Percentiles rank a stretch among this genome's conserved stretches.
These are phyloP conservation scores for Suaeda aralocaspica DNA, from an alignment of 148 eudicot genomes.

Conservation along the genomic window DNA sequence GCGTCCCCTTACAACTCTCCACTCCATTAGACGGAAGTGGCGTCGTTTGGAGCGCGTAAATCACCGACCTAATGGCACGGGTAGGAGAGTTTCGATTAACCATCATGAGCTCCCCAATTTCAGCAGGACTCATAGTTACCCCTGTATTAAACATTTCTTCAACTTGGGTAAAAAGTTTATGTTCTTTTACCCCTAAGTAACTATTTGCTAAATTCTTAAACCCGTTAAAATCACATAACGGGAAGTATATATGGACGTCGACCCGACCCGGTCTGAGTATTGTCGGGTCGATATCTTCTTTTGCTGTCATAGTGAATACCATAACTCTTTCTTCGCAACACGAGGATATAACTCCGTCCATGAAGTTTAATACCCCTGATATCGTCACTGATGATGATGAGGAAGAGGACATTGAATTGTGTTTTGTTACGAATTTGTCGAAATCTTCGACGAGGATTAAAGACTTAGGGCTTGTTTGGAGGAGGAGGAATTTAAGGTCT, in stretches of 20 bases:
- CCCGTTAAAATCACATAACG: constrained; percentile 62
- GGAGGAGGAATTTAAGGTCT: constrained; percentile 53
- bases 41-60: constrained; percentile 54
- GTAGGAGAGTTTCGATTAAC: constrained; percentile 75
- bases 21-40: neutral
- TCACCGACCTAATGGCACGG: constrained; percentile 77
- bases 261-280: constrained; percentile 80
- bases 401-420: neutral
- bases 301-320: constrained; percentile 76
- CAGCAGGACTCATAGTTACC: constrained; percentile 68
- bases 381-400: constrained; percentile 25
- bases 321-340: constrained; percentile 68
- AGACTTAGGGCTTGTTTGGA: constrained; percentile 51
- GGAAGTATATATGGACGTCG: constrained; percentile 80
- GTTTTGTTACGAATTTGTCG: constrained; percentile 39
- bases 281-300: constrained; percentile 53
- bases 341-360: constrained; percentile 77
- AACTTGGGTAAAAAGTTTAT: constrained; percentile 75
- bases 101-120: constrained; percentile 80
- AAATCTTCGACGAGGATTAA: constrained; percentile 71
- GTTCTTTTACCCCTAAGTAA: constrained; percentile 72
- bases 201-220: constrained; percentile 65
- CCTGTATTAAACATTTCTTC: constrained; percentile 69
- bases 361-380: constrained; percentile 68
- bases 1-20: constrained; percentile 25